Evolutionary conservation across 176 grass and related monocot genomes (phyloP), one percentile per base, ranked within the genome.

Genomic region (Raddia guianensis): DNA sequence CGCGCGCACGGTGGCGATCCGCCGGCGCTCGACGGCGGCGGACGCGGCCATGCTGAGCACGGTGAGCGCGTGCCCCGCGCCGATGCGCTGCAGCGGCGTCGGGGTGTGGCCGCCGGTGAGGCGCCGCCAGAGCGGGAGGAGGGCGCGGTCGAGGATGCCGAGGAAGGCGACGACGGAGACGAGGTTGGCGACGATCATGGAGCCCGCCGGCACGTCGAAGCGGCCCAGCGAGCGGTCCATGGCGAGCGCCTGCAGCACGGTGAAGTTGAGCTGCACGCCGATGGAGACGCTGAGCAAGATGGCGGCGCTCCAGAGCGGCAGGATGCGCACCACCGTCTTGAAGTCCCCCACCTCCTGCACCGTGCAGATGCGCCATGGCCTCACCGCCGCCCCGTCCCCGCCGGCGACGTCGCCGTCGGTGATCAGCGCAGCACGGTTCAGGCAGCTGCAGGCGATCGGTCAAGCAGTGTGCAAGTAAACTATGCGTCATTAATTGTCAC

Each of bases 341-440:
- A 97, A 52, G 37, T 97, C 94, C 59, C 91, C 91, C 63, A 94
- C 87, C 73, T 97, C 63, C 79, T 80, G 87, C 51, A 97, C 86
- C 3, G 82, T 94, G 84, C 94, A 97, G 1, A 94, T 59, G 9
- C 58, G 69, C 94, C 91, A 97, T 2, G 87, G 87, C 40, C 79
- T 77, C 9, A 64, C 48, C 19, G 44, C 66, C 2, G 84, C 45
- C 5, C 82, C 67, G 40, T 89, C 84, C 3, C 8, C 8, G 0
- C 5, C 8, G 9, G 32, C 13, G 35, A 46, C 27, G 53, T 97
- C 89, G 9, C 87, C 89, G 59, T 91, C 71, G 8, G 80, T 48
- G 53, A 93, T 87, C 81, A 93, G 56, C 4, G 94, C 94, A 5
- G 91, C 94, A 7, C 89, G 86, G 45, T 93, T 97, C 66, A 97